Base-by-base conservation (phyloP, 805 yeast species). In the Teunomyces stri region DNA sequence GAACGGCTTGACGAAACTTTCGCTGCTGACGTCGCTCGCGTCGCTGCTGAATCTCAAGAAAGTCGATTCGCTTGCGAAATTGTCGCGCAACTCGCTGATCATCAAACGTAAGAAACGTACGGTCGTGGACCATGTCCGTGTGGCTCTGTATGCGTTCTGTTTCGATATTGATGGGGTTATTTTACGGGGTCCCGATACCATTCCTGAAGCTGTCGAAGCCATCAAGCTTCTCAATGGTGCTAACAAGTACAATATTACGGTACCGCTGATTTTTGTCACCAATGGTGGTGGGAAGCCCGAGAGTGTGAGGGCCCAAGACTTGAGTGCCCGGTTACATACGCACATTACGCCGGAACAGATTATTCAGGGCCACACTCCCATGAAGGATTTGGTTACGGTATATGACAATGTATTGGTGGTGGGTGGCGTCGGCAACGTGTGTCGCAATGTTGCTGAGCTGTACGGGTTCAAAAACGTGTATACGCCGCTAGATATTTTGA, bases 281-380 rank as follows among this genome's bases (percentile, higher is more conserved):
- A 89, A 89, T 64, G 97, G 97, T 56, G 96, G 96, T 55, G 97
- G 97, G 43, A 81, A 86, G 59, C 85, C 89, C 6, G 97, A 89
- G 64, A 62, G 70, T 47, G 83, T 79, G 7, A 75, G 97, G 56
- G 86, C 92, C 42, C 78, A 76, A 47, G 94, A 88, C 54, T 74
- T 89, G 59, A 72, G 84, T 37, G 73, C 76, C 47, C 70, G 89
- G 53, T 74, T 89, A 52, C 79, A 75, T 16, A 68, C 80, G 34
- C 77, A 77, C 34, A 80, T 89, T 49, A 78, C 84, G 10, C 81
- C 82, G 38, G 89, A 82, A 46, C 96, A 89, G 69, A 86, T 89
- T 49, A 86, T 89, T 57, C 96, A 89, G 67, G 96, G 96, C 51
- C 96, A 89, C 66, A 89, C 97, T 1, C 97, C 97, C 29, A 89